Conservation (phyloP, 1,284 basidiomycete genomes). For the Blastosporella zonata region DNA sequence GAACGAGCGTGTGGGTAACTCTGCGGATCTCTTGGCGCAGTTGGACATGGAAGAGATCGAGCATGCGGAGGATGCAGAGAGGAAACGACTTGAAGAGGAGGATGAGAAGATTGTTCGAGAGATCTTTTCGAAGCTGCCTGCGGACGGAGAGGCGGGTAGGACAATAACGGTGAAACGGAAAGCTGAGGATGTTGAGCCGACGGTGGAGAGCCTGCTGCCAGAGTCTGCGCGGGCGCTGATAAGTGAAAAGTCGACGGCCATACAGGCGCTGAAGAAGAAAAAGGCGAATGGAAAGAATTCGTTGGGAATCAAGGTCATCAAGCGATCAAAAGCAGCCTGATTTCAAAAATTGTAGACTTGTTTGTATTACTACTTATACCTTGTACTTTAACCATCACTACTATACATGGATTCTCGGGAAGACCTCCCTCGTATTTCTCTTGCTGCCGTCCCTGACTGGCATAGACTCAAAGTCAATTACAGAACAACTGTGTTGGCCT, state of each 20-base stretch:
- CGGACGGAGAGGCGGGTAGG: constrained; percentile 29
- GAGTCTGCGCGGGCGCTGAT: constrained; percentile 70
- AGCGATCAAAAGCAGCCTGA: constrained; percentile 46
- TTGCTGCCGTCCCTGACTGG: constrained; percentile 64
- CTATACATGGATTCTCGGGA: constrained; percentile 38
- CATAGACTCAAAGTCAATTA: constrained; percentile 52
- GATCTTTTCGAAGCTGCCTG: constrained; percentile 76
- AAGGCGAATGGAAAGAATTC: constrained; percentile 57
- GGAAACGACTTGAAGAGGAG: constrained; percentile 76
- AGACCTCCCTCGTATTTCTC: constrained; percentile 61
- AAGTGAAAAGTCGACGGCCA: constrained; percentile 41
- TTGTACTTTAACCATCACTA: constrained; percentile 7
- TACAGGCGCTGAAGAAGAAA: constrained; percentile 58
- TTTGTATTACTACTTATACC: constrained; percentile 6
- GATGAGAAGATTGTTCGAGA: constrained; percentile 87
- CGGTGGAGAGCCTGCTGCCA: constrained; percentile 68
- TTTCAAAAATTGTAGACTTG: constrained; percentile 3
- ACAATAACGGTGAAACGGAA: constrained; percentile 76
- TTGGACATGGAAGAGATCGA: constrained; percentile 62
- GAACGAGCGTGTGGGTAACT: constrained; percentile 76
- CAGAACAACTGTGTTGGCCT: constrained; percentile 38
- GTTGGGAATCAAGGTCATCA: constrained; percentile 68
- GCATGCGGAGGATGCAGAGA: constrained; percentile 67
- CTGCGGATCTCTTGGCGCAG: constrained; percentile 59
- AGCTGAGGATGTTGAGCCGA: constrained; percentile 68